phyloP scores from a whole-genome alignment of 169 alveolate genomes.

The Plasmodium berghei region DNA sequence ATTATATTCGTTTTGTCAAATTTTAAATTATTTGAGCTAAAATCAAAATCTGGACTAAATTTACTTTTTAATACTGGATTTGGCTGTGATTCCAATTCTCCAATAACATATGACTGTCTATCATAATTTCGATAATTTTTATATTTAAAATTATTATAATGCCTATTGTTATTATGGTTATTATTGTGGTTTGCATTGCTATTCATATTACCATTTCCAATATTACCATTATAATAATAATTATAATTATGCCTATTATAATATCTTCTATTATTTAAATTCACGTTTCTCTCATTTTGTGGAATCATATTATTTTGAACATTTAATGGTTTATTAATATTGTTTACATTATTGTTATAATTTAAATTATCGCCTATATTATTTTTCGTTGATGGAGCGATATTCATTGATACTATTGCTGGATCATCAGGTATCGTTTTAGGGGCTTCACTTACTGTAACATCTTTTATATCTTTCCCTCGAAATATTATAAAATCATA shows the following conservation, averaged over 20 bases:
- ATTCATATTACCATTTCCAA: conserved; percentile 1
- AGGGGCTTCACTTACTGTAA: conserved; percentile 86
- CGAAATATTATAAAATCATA: conserved; percentile 88
- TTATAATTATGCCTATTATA: conserved; percentile 55
- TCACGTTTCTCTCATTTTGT: conserved; percentile 61
- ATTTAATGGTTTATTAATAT: conserved; percentile 54
- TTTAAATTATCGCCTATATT: conserved; percentile 49
- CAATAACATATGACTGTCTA: conserved; percentile 38
- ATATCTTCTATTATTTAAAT: conserved; percentile 57
- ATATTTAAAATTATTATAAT: conserved; percentile 59
- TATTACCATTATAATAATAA: conserved; percentile 18
- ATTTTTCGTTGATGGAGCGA: conserved; percentile 66
- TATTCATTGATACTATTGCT: conserved; percentile 73
- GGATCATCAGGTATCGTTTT: conserved; percentile 78
- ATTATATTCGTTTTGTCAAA: conserved; percentile 65
- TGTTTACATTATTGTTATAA: conserved; percentile 56
- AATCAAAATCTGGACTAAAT: conserved; percentile 75
- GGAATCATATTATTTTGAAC: conserved; percentile 39
- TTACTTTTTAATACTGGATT: conserved; percentile 66
- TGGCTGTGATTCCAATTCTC: conserved; percentile 74
- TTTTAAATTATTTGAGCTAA: conserved; percentile 54
- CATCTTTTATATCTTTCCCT: conserved; percentile 89
- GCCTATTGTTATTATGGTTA: conserved; percentile 41
- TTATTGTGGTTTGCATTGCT: background rate
- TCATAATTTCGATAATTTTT: conserved; percentile 67